A percentile compares a stretch with the other conserved stretches of the same genome.
Evolutionary conservation across 2,329 filamentous ascomycete species (phyloP).

Genomic region (Xylariomycetidae sp.): DNA sequence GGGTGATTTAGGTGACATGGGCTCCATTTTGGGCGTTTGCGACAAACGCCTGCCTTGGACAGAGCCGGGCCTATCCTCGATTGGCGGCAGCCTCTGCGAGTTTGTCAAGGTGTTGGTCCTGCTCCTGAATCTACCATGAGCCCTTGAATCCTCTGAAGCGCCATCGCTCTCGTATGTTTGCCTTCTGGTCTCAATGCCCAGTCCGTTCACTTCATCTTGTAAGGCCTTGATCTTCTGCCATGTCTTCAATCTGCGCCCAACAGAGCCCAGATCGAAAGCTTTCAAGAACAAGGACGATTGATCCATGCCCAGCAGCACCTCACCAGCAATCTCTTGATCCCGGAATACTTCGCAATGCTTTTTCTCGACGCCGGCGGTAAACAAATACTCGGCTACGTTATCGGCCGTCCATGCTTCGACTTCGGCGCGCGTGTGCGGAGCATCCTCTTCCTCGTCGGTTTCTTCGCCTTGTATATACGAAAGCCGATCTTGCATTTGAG

Average conservation of each 20-base stretch:
- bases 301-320: constrained; percentile 90
- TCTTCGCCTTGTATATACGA: constrained; percentile 94
- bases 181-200: constrained; percentile 36
- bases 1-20: constrained; percentile 35
- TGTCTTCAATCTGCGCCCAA: constrained; percentile 82
- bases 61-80: constrained; percentile 40
- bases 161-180: constrained; percentile 54
- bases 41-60: constrained; percentile 44
- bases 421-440: constrained; percentile 60
- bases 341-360: constrained; percentile 90
- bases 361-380: constrained; percentile 76
- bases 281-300: constrained; percentile 94
- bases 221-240: constrained; percentile 95
- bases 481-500: constrained; percentile 65
- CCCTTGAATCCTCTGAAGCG: constrained; percentile 46
- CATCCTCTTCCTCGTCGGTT: constrained; percentile 86
- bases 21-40: constrained; percentile 46
- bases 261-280: constrained; percentile 86
- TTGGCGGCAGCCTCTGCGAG: constrained; percentile 35
- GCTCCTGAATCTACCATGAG: constrained; percentile 37
- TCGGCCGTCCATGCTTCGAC: constrained; percentile 74
- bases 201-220: constrained; percentile 74
- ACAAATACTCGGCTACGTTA: constrained; percentile 84
- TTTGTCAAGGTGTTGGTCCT: constrained; percentile 53
- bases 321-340: constrained; percentile 92